Percentiles rank a stretch among this genome's conserved stretches.
Conservation (phyloP, 2,329 filamentous ascomycete genomes). For the Sporothrix pallida region DNA sequence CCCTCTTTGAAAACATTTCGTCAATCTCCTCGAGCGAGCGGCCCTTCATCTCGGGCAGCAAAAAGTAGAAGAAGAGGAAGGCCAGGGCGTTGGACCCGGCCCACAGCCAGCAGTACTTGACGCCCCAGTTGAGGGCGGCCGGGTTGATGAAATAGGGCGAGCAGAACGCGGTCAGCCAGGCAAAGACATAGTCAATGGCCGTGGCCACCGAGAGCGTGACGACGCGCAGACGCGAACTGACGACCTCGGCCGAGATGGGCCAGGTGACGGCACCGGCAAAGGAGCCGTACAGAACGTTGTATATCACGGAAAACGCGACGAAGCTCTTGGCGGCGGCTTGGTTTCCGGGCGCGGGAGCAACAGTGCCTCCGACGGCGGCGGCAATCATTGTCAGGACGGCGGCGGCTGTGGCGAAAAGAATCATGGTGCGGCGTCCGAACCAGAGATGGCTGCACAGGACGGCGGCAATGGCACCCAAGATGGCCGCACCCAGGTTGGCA, state of each 20-base stretch:
- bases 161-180: conserved; percentile 48
- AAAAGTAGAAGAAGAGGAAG: conserved; percentile 26
- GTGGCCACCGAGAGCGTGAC: conserved; percentile 49
- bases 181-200: conserved; percentile 47
- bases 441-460: conserved; percentile 39
- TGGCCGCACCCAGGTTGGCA: conserved; percentile 36
- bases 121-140: conserved; percentile 49
- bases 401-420: conserved; percentile 38
- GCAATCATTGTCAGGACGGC: conserved; percentile 38
- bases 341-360: conserved; percentile 35
- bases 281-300: conserved; percentile 38
- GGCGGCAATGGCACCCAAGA: conserved; percentile 37
- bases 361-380: conserved; percentile 38
- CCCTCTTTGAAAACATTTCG: conserved; percentile 39
- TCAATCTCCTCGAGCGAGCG: conserved; percentile 40
- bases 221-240: conserved; percentile 45
- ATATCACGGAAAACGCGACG: conserved; percentile 39
- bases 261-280: conserved; percentile 44
- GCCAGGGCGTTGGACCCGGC: conserved; percentile 39
- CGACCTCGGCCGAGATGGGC: conserved; percentile 45
- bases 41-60: neutral
- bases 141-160: conserved; percentile 53
- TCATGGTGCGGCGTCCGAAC: conserved; percentile 40
- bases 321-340: conserved; percentile 37
- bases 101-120: conserved; percentile 52